phyloP scores from a whole-genome alignment of 495 filamentous ascomycete genomes.

The Neurospora sp. region DNA sequence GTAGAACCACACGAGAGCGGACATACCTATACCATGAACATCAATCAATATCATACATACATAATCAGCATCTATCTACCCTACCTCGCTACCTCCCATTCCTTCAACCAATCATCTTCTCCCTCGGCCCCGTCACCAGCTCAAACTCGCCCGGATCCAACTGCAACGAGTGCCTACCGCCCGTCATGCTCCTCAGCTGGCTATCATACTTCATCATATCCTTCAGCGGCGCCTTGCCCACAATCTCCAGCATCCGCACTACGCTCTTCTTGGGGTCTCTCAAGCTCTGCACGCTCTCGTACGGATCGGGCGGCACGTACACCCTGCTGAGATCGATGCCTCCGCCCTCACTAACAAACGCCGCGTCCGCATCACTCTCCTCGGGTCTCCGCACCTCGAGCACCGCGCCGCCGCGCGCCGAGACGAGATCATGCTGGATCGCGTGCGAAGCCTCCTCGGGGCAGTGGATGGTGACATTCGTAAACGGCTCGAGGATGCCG shows the following conservation, averaged over 20 bases:
- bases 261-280: slow-evolving; percentile 27
- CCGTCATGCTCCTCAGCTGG: slow-evolving; percentile 78
- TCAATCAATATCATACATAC: background rate
- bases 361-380: slow-evolving; percentile 5
- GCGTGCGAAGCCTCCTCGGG: slow-evolving; percentile 71
- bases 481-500: slow-evolving; percentile 82
- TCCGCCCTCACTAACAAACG: slow-evolving; percentile 3
- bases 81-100: background rate
- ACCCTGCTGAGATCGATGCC: slow-evolving; percentile 58
- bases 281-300: slow-evolving; percentile 45
- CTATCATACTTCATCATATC: slow-evolving; percentile 97
- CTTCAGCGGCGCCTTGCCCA: slow-evolving; percentile 78
- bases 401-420: slow-evolving; percentile 74
- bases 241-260: slow-evolving; percentile 46
- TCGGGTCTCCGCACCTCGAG: slow-evolving; percentile 63
- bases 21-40: background rate
- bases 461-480: slow-evolving; percentile 74
- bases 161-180: slow-evolving; percentile 81
- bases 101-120: slow-evolving; percentile 23
- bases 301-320: slow-evolving; percentile 80
- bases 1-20: background rate
- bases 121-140: slow-evolving; percentile 54
- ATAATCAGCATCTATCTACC: background rate
- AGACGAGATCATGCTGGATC: slow-evolving; percentile 84
- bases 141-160: slow-evolving; percentile 91